Evolutionary conservation across 2,329 filamentous ascomycete genomes (phyloP).

Genomic region (Apiospora marii): DNA sequence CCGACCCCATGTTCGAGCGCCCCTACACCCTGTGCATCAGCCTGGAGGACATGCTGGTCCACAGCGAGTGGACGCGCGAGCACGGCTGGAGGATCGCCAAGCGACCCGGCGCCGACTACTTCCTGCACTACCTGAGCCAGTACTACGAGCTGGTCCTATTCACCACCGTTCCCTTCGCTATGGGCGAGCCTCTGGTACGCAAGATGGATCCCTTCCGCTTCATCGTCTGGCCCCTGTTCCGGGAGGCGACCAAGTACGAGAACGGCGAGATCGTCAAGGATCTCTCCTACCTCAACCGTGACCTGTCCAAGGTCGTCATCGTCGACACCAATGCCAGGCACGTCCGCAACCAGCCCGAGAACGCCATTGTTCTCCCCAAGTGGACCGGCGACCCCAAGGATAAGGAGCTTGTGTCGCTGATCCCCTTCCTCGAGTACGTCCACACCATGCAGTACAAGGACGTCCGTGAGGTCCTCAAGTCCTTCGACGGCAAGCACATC

Average conservation of each 20-base stretch:
- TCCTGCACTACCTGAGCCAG: slow-evolving; percentile 93
- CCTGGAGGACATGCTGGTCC: slow-evolving; percentile 91
- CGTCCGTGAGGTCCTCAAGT: slow-evolving; percentile 84
- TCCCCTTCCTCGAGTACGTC: slow-evolving; percentile 97
- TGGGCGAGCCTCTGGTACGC: slow-evolving; percentile 85
- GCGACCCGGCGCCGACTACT: slow-evolving; percentile 95
- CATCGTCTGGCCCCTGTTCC: slow-evolving; percentile 92
- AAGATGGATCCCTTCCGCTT: slow-evolving; percentile 96
- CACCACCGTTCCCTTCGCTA: slow-evolving; percentile 84
- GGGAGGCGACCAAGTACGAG: slow-evolving; percentile 97
- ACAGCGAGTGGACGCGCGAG: slow-evolving; percentile 93
- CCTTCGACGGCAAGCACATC: slow-evolving; percentile 88
- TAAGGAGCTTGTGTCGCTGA: slow-evolving; percentile 84
- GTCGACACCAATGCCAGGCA: slow-evolving; percentile 87
- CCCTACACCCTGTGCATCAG: slow-evolving; percentile 94
- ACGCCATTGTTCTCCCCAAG: slow-evolving; percentile 88
- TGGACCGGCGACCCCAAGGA: slow-evolving; percentile 88
- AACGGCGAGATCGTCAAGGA: slow-evolving; percentile 98
- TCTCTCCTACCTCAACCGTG: slow-evolving; percentile 95
- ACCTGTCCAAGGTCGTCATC: slow-evolving; percentile 93
- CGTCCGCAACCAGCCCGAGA: slow-evolving; percentile 91
- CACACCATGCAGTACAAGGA: slow-evolving; percentile 92
- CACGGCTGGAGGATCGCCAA: slow-evolving; percentile 97
- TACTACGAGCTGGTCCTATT: slow-evolving; percentile 99
- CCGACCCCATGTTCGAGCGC: slow-evolving; percentile 79